These are phyloP conservation scores for Ophiocordyceps sinensis DNA, from an alignment of 2,329 filamentous ascomycete species.

Conservation along the genomic window DNA sequence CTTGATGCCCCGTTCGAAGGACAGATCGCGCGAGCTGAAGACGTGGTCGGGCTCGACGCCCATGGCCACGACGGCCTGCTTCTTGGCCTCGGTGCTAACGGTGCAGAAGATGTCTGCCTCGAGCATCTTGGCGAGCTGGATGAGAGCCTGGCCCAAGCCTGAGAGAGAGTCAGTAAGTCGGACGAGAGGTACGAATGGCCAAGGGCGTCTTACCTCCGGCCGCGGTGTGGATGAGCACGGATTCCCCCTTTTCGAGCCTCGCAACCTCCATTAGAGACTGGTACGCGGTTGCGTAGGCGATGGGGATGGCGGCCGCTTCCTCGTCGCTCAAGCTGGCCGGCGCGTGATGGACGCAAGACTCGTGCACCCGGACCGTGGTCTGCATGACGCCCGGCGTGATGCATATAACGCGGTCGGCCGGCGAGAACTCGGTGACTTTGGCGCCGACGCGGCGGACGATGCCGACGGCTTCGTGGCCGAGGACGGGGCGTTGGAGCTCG, in stretches of 20 bases:
- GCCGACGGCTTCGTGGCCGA: too few relatives aligned
- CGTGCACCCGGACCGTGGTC: too few relatives aligned
- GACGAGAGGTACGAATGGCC: too few relatives aligned
- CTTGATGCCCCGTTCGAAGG: constrained; percentile 13
- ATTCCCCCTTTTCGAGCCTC: background rate
- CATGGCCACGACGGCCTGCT: background rate
- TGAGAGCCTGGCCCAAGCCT: background rate
- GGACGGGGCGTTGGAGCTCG: too few relatives aligned
- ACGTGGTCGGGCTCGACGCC: constrained; percentile 13
- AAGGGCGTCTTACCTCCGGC: constrained; percentile 1
- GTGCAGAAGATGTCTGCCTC: background rate
- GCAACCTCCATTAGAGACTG: background rate
- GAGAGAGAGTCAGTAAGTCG: too few relatives aligned
- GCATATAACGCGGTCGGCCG: too few relatives aligned
- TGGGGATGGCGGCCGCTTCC: background rate
- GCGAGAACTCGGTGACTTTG: too few relatives aligned
- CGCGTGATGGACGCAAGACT: too few relatives aligned
- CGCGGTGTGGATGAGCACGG: constrained; percentile 1
- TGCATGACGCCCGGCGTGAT: too few relatives aligned
- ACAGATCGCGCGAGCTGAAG: constrained; percentile 14
- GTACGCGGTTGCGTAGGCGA: background rate
- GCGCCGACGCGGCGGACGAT: too few relatives aligned
- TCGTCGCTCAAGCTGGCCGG: too few relatives aligned
- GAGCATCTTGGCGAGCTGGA: background rate
- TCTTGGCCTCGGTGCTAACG: background rate